Conservation (phyloP, 169 alveolate species). For the Pseudocohnilembus persalinus region DNA sequence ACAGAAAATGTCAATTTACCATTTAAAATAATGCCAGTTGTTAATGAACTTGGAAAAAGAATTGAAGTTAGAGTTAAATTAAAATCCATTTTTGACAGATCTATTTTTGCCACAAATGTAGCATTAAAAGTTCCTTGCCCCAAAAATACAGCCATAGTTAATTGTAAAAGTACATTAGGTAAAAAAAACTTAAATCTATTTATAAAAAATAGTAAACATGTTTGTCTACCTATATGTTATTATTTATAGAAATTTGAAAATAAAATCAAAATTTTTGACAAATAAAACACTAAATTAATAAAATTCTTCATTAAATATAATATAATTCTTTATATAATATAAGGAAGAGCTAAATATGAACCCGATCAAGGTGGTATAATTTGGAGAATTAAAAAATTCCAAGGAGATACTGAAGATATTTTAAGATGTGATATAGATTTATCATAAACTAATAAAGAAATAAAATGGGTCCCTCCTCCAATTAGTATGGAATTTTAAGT, state of each 20-base stretch:
- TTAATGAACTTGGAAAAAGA: conserved; percentile 78
- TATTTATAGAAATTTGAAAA: too few relatives aligned
- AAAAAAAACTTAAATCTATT: too few relatives aligned
- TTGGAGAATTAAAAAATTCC: conserved; percentile 88
- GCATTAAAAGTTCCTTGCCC: conserved; percentile 86
- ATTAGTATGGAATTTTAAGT: conserved; percentile 87
- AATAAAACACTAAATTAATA: too few relatives aligned
- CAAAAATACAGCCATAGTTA: conserved; percentile 79
- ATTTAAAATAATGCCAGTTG: conserved; percentile 86
- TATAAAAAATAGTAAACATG: too few relatives aligned
- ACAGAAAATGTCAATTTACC: conserved; percentile 90
- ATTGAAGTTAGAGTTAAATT: conserved; percentile 81
- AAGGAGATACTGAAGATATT: conserved; percentile 81
- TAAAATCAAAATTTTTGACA: too few relatives aligned
- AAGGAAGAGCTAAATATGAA: conserved; percentile 86
- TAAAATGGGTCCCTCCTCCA: conserved; percentile 90
- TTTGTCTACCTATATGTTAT: too few relatives aligned
- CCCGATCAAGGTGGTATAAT: conserved; percentile 80
- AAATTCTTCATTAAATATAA: too few relatives aligned
- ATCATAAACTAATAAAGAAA: conserved; percentile 54
- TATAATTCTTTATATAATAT: too few relatives aligned
- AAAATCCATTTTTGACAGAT: conserved; percentile 74
- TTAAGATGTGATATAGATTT: conserved; percentile 51
- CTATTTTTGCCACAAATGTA: conserved; percentile 79
- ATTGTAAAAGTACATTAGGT: conserved; percentile 4